A percentile compares a stretch with the other conserved stretches of the same genome.
Evolutionary conservation across 179 eudicot genomes (phyloP).

Genomic region (Silene coronaria): DNA sequence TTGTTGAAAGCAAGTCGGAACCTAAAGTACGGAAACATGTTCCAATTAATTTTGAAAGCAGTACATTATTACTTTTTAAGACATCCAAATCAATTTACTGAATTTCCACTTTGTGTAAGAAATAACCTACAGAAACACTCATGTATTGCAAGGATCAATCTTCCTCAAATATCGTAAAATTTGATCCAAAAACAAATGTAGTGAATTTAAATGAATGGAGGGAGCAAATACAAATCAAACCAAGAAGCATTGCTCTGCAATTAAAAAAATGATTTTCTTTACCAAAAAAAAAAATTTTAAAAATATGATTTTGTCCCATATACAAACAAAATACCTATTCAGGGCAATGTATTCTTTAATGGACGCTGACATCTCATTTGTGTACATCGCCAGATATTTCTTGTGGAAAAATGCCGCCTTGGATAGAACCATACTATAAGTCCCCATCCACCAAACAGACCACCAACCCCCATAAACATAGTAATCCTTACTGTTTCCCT

Average conservation of each 20-base stretch:
- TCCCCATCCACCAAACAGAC: conserved; percentile 98
- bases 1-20: conserved; percentile 7
- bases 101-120: too few relatives aligned
- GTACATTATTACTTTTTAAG: neutral
- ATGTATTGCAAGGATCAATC: neutral
- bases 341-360: conserved; percentile 62
- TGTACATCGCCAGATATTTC: conserved; percentile 70
- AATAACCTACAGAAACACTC: too few relatives aligned
- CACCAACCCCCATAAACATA: conserved; percentile 92
- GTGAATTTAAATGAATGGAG: neutral
- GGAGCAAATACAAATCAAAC: neutral
- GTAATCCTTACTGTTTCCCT: conserved; percentile 35
- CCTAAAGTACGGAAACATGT: neutral
- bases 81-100: too few relatives aligned
- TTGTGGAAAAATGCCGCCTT: conserved; percentile 92
- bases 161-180: neutral
- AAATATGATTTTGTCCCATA: neutral
- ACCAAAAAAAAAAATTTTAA: too few relatives aligned
- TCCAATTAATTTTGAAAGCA: neutral
- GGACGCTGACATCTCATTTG: conserved; percentile 72
- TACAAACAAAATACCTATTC: conserved; percentile 46
- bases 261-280: neutral
- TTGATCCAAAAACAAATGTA: neutral
- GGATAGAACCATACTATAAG: conserved; percentile 82
- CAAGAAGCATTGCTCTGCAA: conserved; percentile 10